Conservation (phyloP, 139 green algal species). For the Tetraselmis chui region DNA sequence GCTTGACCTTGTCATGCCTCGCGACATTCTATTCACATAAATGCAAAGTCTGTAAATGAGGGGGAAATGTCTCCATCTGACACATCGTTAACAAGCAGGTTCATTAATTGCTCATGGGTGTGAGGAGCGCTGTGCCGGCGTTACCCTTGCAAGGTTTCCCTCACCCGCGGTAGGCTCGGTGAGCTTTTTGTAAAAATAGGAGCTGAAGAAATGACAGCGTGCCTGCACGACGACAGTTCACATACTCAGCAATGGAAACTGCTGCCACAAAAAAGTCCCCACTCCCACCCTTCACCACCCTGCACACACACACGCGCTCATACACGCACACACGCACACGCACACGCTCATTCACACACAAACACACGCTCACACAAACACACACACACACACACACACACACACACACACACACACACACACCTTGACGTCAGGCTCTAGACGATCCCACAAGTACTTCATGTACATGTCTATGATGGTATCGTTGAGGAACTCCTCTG, state of each 20-base stretch:
- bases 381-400: constrained; percentile 3
- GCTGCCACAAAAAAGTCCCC: too few species aligned
- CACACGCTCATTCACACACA: too few species aligned
- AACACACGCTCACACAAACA: not conserved
- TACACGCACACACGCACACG: too few species aligned
- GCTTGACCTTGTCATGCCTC: constrained; percentile 11
- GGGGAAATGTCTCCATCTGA: too few species aligned
- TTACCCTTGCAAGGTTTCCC: not conserved
- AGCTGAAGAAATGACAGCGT: constrained; percentile 68
- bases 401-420: constrained; percentile 10
- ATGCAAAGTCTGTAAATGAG: too few species aligned
- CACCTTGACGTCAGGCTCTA: not conserved
- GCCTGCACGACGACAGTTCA: too few species aligned
- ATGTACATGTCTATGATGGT: constrained; percentile 92
- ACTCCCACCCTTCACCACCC: too few species aligned
- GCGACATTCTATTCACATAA: not conserved
- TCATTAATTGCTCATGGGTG: too few species aligned
- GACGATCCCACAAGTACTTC: constrained; percentile 19
- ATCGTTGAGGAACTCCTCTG: constrained; percentile 86
- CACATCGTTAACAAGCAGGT: too few species aligned
- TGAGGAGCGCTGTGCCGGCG: too few species aligned
- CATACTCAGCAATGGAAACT: too few species aligned
- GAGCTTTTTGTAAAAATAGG: constrained; percentile 94
- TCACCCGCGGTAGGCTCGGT: constrained; percentile 25
- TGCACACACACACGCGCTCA: too few species aligned